Base-by-base conservation (phyloP, 768 basidiomycete genomes). In the Pulveroboletus sp. region DNA sequence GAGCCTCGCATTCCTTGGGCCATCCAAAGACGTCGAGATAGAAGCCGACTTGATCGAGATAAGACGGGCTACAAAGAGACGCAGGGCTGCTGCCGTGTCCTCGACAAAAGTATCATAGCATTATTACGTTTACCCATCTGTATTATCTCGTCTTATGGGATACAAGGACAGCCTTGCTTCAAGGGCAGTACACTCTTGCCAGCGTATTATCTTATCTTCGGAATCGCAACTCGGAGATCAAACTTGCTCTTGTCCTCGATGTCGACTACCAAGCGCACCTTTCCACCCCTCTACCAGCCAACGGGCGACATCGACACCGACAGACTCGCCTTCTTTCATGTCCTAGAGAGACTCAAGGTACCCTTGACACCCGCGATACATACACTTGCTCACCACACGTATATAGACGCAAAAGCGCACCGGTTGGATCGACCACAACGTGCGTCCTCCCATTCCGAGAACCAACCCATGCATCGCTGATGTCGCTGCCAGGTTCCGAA, bases 401-500 rank as follows among this genome's bases (percentile, higher is more conserved):
- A 12, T 20, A 29, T 56, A 97, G 93, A 94, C 89, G 0, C 93
- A 97, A 63, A 95, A 94, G 66, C 80, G 95, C 9, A 97, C 94
- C 0, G 95, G 95, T 52, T 99, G 94, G 95, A 79, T 94, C 27
- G 78, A 94, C 56, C 78, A 92, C 59, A 78, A 87, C 49, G 78
- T 21, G 42, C 35, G 52, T 45, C 45, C 27, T 4, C 38, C 14
- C 12, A 6, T 24, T 6, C 38, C 38, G 12, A 36, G 10, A 9
- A 6, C 27, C 12, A 11, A 29, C 27, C 27, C 27, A 14, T 3
- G 12, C 47, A 20, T 23, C 24, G 51, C 33, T 61, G 39, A 61
- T 51, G 1, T 36, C 32, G 6, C 21, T 10, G 34, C 23, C 63
- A 94, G 92, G 81, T 94, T n/a, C 80, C 83, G 16, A 77, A 79